Conservation (phyloP, 495 filamentous ascomycete genomes). For the Penicillium salamii region DNA sequence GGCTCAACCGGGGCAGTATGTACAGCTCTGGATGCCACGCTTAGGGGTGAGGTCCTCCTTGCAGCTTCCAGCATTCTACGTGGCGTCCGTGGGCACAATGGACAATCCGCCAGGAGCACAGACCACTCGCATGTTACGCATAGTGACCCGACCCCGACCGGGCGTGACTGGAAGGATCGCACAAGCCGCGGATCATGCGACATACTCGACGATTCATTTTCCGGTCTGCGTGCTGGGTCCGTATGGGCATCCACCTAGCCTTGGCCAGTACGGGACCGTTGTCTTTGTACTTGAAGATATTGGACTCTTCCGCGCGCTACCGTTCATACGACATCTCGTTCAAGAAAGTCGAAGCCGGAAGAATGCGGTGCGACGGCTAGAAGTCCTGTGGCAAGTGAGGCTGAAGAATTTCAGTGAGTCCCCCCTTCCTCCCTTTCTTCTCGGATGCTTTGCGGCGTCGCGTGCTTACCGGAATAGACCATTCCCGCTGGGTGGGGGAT, state of each 20-base stretch:
- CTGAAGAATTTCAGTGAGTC: not conserved
- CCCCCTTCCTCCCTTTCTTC: not conserved
- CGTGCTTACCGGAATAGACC: not conserved
- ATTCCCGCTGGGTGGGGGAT: not conserved
- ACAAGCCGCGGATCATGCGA: not conserved
- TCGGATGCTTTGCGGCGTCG: not conserved
- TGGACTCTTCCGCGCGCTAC: slow-evolving; percentile 2
- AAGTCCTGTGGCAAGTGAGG: slow-evolving; percentile 1
- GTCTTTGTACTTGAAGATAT: slow-evolving; percentile 5
- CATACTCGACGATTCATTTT: not conserved
- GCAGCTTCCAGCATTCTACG: slow-evolving; percentile 6
- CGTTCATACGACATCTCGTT: slow-evolving; percentile 4
- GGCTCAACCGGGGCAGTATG: slow-evolving; percentile 5
- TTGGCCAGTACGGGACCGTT: slow-evolving; percentile 1
- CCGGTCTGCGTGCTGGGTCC: slow-evolving; percentile 2
- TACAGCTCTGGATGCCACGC: slow-evolving; percentile 9
- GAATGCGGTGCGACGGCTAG: not conserved
- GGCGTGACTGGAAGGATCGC: slow-evolving; percentile 1
- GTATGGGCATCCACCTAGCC: not conserved
- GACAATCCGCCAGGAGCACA: not conserved
- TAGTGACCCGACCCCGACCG: not conserved
- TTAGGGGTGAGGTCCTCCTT: not conserved
- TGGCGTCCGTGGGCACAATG: not conserved
- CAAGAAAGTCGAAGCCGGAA: not conserved
- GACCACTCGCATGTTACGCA: not conserved